Conservation (phyloP, 805 yeast genomes). For the Wickerhamiella nectarea region DNA sequence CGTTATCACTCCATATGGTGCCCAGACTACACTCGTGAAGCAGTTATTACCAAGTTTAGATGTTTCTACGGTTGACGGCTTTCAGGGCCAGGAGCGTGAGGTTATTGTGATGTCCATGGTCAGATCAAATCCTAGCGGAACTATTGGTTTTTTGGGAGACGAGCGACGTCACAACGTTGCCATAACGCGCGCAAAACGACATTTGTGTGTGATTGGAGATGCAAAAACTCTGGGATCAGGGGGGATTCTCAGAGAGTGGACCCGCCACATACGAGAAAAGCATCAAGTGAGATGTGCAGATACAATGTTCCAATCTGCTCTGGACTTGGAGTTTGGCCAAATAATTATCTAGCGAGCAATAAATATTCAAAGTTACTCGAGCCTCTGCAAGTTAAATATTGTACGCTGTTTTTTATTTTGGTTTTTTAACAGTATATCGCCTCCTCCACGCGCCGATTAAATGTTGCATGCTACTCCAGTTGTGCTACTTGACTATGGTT, state of each 20-base stretch:
- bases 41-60: slow-evolving; percentile 30
- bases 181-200: slow-evolving; percentile 33
- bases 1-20: neutral
- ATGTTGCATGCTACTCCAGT: neutral
- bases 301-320: neutral
- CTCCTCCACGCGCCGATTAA: no score
- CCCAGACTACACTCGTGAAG: neutral
- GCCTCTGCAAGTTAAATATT: no score
- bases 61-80: slow-evolving; percentile 78
- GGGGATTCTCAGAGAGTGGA: no score
- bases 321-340: neutral
- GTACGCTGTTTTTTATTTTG: no score
- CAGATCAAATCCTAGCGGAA: slow-evolving; percentile 34
- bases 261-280: no score
- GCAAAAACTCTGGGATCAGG: slow-evolving; percentile 18
- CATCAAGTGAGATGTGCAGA: neutral
- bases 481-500: neutral
- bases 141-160: slow-evolving; percentile 10
- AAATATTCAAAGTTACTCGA: no score
- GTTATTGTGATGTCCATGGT: slow-evolving; percentile 76
- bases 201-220: slow-evolving; percentile 34
- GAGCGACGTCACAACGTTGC: slow-evolving; percentile 32
- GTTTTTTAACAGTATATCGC: neutral
- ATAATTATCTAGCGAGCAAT: neutral
- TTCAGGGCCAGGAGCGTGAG: slow-evolving; percentile 79